Percentiles rank a stretch among this genome's conserved stretches.
Evolutionary conservation across 2,329 filamentous ascomycete species (phyloP).

Genomic region (Botrytis paeoniae): DNA sequence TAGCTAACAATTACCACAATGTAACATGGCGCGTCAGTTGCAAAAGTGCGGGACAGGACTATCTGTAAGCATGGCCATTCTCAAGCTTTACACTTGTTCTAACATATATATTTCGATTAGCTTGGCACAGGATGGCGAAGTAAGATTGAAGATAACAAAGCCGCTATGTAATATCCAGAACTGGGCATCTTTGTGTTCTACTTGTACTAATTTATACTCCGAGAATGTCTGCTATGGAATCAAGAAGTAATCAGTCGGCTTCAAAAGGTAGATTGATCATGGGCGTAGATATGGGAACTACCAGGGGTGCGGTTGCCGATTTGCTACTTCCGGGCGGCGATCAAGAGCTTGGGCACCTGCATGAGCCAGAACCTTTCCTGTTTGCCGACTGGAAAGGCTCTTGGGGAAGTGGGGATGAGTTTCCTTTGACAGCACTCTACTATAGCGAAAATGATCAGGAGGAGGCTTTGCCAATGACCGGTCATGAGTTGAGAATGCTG

Average conservation of each 20-base stretch:
- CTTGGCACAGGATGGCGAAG: background rate
- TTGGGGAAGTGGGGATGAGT: background rate
- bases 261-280: slow-evolving; percentile 6
- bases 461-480: background rate
- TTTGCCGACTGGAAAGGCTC: background rate
- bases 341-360: background rate
- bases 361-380: background rate
- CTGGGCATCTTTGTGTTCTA: background rate
- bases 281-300: slow-evolving; percentile 10
- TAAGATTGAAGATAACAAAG: background rate
- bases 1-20: background rate
- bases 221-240: background rate
- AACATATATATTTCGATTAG: background rate
- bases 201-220: background rate
- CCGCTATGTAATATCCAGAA: background rate
- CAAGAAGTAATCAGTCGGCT: background rate
- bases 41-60: background rate
- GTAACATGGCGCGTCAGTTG: background rate
- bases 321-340: background rate
- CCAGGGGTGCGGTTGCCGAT: background rate
- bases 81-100: background rate
- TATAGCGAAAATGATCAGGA: background rate
- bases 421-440: background rate
- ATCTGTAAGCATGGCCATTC: background rate
- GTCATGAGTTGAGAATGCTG: background rate